A percentile compares a stretch with the other conserved stretches of the same genome.
phyloP scores from a whole-genome alignment of 2,329 filamentous ascomycete species.

The Scleromitrula shiraiana region DNA sequence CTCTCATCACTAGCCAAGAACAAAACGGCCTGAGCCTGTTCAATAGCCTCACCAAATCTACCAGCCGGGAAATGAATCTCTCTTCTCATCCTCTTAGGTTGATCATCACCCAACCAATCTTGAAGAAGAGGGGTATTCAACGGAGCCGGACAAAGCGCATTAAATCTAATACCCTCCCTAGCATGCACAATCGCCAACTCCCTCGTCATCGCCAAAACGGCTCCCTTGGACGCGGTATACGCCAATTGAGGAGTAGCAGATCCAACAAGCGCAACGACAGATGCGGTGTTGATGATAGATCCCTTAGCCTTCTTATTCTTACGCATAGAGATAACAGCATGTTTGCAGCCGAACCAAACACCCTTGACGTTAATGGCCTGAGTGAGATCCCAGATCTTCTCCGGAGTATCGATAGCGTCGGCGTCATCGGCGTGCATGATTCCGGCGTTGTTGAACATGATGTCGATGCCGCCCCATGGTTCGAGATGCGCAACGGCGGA shows the following conservation, averaged over 20 bases:
- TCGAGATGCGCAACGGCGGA: conserved; percentile 55
- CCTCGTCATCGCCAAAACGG: conserved; percentile 65
- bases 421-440: conserved; percentile 66
- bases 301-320: conserved; percentile 58
- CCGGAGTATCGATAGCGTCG: conserved; percentile 59
- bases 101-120: conserved; percentile 68
- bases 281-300: conserved; percentile 68
- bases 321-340: conserved; percentile 60
- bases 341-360: conserved; percentile 70
- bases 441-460: conserved; percentile 75
- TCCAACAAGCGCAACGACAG: conserved; percentile 64
- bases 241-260: conserved; percentile 65
- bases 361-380: conserved; percentile 73
- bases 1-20: conserved; percentile 70
- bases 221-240: conserved; percentile 70
- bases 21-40: conserved; percentile 66
- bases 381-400: conserved; percentile 70
- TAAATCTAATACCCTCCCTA: conserved; percentile 66
- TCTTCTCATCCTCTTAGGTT: conserved; percentile 59
- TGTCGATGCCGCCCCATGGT: conserved; percentile 61
- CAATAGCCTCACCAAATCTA: conserved; percentile 68
- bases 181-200: conserved; percentile 70
- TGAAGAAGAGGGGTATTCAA: conserved; percentile 69
- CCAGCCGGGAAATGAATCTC: conserved; percentile 71
- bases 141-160: conserved; percentile 65